Base-by-base conservation (phyloP, 768 basidiomycete genomes). In the Boletus rufocinnamomeus region DNA sequence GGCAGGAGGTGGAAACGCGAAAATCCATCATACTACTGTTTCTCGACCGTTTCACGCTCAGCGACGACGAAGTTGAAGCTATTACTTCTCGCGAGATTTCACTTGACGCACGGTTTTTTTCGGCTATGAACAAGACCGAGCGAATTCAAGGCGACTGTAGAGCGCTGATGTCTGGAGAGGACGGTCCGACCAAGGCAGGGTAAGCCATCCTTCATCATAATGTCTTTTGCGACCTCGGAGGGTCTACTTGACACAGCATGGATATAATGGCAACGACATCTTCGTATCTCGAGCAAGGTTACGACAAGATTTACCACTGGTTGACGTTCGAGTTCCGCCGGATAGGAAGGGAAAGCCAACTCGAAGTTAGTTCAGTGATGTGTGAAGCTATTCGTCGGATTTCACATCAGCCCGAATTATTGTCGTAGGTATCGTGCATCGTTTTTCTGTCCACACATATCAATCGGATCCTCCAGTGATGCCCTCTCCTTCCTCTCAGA, bases 261-360 rank as follows among this genome's bases (percentile, higher is more conserved):
- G 96, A 98, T 67, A 93, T 98, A 58, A 93, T 98, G 85, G 77
- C 88, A 0, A 78, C 85, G 9, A 97, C 93, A 0, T 86, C 89
- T 0, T 79, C 85, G 10, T 82, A 92, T 60, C 84, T 98, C 46
- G 95, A 98, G 69, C 86, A 90, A 63, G 95, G 88, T 3, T 95
- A 91, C 73, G 86, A 91, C 58, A 98, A 97, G 75, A 84, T 95
- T 43, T 80, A 88, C 56, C 86, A 93, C 27, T 95, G 90, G 85
- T 84, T 87, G 70, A 82, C 86, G 1, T 87, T 89, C 67, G 91
- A 96, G 70, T 94, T 96, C 69, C 82, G 91, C 11, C 83, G 86
- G 60, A 84, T 89, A 62, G 88, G 87, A 7, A n/a, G n/a, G n/a
- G n/a, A n/a, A n/a, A n/a, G n/a, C n/a, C n/a, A n/a, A n/a, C n/a